Conservation (phyloP, 208 protist species). For the Trypanosoma vivax region DNA sequence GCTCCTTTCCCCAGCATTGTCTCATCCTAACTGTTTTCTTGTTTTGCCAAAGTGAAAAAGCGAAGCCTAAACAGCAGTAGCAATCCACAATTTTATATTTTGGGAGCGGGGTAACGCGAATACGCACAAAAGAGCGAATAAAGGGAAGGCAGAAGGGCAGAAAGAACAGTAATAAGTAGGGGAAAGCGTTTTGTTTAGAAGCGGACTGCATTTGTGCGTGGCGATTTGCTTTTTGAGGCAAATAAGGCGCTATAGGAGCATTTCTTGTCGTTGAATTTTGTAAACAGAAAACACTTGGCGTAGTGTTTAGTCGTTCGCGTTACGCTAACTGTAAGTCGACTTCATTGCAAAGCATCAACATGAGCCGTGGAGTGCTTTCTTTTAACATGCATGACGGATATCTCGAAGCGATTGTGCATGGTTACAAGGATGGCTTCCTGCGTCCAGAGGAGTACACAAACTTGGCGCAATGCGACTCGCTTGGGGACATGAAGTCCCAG, state of each 20-base stretch:
- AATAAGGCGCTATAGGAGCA: no score
- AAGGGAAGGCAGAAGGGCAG: not conserved
- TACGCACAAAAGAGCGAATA: not conserved
- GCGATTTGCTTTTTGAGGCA: conserved; percentile 12
- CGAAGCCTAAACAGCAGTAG: no score
- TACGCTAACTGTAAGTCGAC: not conserved
- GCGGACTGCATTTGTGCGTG: not conserved
- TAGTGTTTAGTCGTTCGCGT: no score
- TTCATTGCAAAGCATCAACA: conserved; percentile 3
- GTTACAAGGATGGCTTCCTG: conserved; percentile 91
- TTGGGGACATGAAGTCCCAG: conserved; percentile 98
- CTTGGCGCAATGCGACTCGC: conserved; percentile 95
- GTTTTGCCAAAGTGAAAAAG: no score
- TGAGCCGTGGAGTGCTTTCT: conserved; percentile 59
- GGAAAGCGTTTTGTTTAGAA: no score
- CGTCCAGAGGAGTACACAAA: conserved; percentile 94
- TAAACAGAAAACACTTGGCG: no score
- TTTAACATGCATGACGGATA: conserved; percentile 85
- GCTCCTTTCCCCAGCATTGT: no score
- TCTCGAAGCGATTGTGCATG: conserved; percentile 88
- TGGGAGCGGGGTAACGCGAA: not conserved
- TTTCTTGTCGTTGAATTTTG: no score
- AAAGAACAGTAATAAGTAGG: no score
- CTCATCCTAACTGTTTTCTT: no score
- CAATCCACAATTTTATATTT: no score